phyloP scores from a whole-genome alignment of 106 monocot species.

The Narthecium ossifragum region DNA sequence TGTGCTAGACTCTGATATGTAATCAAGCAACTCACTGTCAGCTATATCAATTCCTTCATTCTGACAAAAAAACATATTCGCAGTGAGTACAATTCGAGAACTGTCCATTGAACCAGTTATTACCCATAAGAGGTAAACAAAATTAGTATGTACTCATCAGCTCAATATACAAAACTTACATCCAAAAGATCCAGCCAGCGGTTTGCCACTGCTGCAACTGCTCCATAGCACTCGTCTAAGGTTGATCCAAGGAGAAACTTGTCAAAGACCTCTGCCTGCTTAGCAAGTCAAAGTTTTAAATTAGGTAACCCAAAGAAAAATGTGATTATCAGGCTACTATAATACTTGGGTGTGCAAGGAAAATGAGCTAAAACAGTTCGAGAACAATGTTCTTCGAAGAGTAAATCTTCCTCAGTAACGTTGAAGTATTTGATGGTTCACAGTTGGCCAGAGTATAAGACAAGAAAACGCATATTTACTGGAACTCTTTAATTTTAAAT shows the following conservation, averaged over 20 bases:
- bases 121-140: not conserved
- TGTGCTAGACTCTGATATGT: conserved; percentile 98
- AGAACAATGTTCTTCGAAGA: too few species aligned
- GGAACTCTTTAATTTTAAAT: too few species aligned
- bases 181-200: conserved; percentile 96
- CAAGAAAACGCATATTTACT: too few species aligned
- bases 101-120: too few species aligned
- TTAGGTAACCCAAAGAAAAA: too few species aligned
- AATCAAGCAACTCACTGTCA: conserved; percentile 92
- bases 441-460: too few species aligned
- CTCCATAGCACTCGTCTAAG: conserved; percentile 87
- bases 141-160: not conserved
- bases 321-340: too few species aligned
- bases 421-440: too few species aligned
- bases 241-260: conserved; percentile 87
- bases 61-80: conserved; percentile 32
- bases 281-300: too few species aligned
- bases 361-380: too few species aligned
- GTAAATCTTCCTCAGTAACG: too few species aligned
- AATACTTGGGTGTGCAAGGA: too few species aligned
- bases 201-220: conserved; percentile 94
- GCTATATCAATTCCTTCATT: conserved; percentile 93
- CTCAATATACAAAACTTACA: conserved; percentile 37
- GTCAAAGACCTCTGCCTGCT: conserved; percentile 97
- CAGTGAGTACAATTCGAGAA: not conserved